phyloP scores from a whole-genome alignment of 345 rosid species.

The Laguncularia racemosa region DNA sequence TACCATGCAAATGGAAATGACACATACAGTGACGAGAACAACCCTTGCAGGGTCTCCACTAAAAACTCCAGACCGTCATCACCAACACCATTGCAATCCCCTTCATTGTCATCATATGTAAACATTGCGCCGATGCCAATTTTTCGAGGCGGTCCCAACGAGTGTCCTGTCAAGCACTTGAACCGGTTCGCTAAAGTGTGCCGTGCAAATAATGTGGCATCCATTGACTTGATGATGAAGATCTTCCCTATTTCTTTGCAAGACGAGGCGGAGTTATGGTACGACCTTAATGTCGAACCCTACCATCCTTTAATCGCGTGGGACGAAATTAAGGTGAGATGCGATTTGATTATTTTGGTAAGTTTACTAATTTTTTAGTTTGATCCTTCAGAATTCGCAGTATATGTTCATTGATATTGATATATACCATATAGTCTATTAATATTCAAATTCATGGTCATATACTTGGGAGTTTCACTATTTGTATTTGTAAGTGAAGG shows the following conservation, averaged over 20 bases:
- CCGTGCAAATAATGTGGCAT: slow-evolving; percentile 25
- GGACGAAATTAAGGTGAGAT: slow-evolving; percentile 21
- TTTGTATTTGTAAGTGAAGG: too few relatives aligned
- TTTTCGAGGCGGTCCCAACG: slow-evolving; percentile 16
- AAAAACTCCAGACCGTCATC: neutral
- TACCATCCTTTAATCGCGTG: slow-evolving; percentile 20
- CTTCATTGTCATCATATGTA: slow-evolving; percentile 5
- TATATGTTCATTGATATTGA: too few relatives aligned
- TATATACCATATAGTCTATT: too few relatives aligned
- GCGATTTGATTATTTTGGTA: too few relatives aligned
- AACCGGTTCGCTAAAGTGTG: slow-evolving; percentile 34
- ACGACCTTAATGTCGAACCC: slow-evolving; percentile 32
- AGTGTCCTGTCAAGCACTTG: slow-evolving; percentile 25
- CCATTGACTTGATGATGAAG: slow-evolving; percentile 17
- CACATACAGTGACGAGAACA: too few relatives aligned
- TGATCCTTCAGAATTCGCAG: too few relatives aligned
- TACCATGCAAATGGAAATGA: too few relatives aligned
- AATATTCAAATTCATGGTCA: too few relatives aligned
- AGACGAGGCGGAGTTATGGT: slow-evolving; percentile 32
- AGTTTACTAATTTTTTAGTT: too few relatives aligned
- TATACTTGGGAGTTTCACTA: too few relatives aligned
- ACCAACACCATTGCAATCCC: neutral
- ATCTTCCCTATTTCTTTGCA: slow-evolving; percentile 35
- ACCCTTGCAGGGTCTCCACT: slow-evolving; percentile 12
- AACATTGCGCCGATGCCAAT: slow-evolving; percentile 28